Conservation (phyloP, 164 flowering plant species). For the Annona squamosa region DNA sequence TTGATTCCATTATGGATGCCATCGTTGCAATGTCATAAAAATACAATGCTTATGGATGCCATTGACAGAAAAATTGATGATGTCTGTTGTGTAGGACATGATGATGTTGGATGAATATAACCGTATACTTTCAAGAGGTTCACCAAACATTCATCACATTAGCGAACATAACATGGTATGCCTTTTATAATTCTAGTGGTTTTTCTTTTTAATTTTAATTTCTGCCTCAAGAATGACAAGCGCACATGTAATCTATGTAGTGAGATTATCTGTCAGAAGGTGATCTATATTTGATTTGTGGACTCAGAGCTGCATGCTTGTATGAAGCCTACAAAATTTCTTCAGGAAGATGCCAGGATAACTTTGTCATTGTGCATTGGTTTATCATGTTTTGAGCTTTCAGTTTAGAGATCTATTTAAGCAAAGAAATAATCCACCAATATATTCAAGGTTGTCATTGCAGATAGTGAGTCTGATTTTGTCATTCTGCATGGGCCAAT, state of each 20-base stretch:
- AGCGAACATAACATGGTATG: constrained; percentile 65
- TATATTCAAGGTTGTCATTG: too few relatives aligned
- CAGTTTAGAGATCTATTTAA: not conserved
- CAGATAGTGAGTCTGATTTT: not conserved
- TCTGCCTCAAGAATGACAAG: not conserved
- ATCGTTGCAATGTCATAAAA: not conserved
- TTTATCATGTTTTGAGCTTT: too few relatives aligned
- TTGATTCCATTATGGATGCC: not conserved
- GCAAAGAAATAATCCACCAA: not conserved
- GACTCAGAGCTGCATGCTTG: too few relatives aligned
- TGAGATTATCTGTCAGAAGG: not conserved
- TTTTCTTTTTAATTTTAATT: not conserved
- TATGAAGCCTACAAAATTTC: too few relatives aligned
- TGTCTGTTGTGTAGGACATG: constrained; percentile 53
- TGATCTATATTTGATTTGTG: too few relatives aligned
- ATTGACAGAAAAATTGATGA: not conserved
- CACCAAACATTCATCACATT: constrained; percentile 70
- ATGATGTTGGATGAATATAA: constrained; percentile 72
- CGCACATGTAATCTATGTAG: not conserved
- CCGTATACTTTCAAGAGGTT: constrained; percentile 51
- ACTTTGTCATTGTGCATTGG: not conserved
- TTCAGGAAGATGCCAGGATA: not conserved
- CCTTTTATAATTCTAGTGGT: not conserved
- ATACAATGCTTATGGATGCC: not conserved
- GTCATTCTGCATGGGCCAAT: not conserved